Evolutionary conservation across 148 eudicot genomes (phyloP), one percentile per base, ranked within the genome.

Genomic region (Beta vulgaris): DNA sequence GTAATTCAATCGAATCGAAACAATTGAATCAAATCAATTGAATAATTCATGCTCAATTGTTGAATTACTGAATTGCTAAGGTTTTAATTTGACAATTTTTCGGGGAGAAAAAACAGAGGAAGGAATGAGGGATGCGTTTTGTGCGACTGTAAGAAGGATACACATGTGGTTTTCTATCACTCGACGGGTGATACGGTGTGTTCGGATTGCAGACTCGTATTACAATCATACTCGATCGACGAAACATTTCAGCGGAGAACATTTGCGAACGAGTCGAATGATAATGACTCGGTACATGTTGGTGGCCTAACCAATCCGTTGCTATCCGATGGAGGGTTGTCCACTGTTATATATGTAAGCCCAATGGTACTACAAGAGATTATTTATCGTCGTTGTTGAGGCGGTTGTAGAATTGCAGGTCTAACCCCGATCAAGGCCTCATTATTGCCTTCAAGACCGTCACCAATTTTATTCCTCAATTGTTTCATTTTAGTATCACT

Each of bases 181-280:
- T 86, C 92, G 4, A 93, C 97, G 10, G 98, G 98, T 0, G 98
- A 92, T 76, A 88, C 92, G 1, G 92, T 92, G 18, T 95, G 98
- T 79, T 89, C 93, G 6, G 98, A 95, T 79, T 94, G 98, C 59
- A 96, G 98, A 0, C 87, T 94, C 21, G 97, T 94, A 1, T 74
- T 91, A 23, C 97, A 95, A 63, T 90, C 97, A 0, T 92, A 90
- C 80, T 91, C 96, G 0, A 94, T 91, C 40, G 98, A 94, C n/a
- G 97, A 94, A 79, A 94, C 91, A 0, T 91, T 90, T 19, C 97
- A 94, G 86, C 90, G 97, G 98, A 68, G 98, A 29, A 92, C 87
- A 0, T 94, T 90, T 76, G 96, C 96, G 8, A 88, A 90, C 54
- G 97, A 90, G 71, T 89, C 92, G 0, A 89, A 86, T 15, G 97